Base-by-base conservation (phyloP, 1,284 basidiomycete genomes). In the Tylopilus sp. region DNA sequence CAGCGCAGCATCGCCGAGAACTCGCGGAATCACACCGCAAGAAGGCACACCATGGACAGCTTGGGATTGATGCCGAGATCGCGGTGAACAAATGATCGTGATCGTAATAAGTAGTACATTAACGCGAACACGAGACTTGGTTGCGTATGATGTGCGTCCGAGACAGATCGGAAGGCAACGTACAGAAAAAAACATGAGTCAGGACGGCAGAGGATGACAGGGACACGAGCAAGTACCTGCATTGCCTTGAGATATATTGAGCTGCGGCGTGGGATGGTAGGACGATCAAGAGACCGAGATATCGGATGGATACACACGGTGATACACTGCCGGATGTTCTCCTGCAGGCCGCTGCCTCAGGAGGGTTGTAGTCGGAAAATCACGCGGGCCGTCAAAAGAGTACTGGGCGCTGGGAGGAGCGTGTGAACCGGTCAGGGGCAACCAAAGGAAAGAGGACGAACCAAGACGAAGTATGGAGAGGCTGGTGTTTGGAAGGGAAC, bases 111-210 rank as follows among this genome's bases (percentile, higher is more conserved):
- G 18, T 50, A 64, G 55, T 61, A 59, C 51, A 52, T 53, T 46
- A 55, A 53, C 21, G 59, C 21, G 45, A 70, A 65, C 78, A 76
- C 44, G 80, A 80, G 56, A 89, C 71, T 20, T 77, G 80, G 61
- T 72, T 82, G 69, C 87, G 90, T 64, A 87, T 80, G 74, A 91
- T 87, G 59, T 90, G 73, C 33, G 85, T 88, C 65, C 76, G 75
- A 46, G 73, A 69, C 9, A 85, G 88, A 62, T 91, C 82, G 61
- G 83, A 83, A 9, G 86, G 85, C 31, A 89, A 66, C 4, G 81
- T 78, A 64, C 85, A 90, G 71, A 81, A 91, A 71, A 89, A 89
- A 17, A 82, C 85, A 40, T 52, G 53, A 55, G 55, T 35, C 44
- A 50, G 12, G 54, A 45, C 57, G 49, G 44, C 50, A 57, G 54